Base-by-base conservation (phyloP, 768 basidiomycete species). In the Russula foetens region DNA sequence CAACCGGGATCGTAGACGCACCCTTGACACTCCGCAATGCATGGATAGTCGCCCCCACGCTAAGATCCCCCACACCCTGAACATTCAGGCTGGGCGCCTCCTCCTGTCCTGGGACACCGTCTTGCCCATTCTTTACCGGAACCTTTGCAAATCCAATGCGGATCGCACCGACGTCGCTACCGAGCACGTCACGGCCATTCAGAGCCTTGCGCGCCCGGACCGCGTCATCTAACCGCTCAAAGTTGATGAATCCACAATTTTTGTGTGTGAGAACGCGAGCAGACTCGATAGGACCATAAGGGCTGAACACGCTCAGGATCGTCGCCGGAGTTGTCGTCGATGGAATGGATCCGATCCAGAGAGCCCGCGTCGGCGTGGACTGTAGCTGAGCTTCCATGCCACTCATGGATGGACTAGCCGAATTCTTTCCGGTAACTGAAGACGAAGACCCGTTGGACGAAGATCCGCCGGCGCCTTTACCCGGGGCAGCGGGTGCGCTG, bases 271-370 rank as follows among this genome's bases (percentile, higher is more conserved):
- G 77, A 15, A 98, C 94, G 61, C 97, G 78, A 9, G 96, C 97
- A 52, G 91, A 95, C 75, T 99, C 97, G 64, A 99, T 98, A 3
- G 95, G 92, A 0, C 97, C 97, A 69, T 92, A 99, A 21, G 95
- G 93, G 67, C 93, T 93, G 71, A 99, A 99, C 44, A 99, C 91
- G 67, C 92, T 94, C 53, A 98, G 74, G 65, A 99, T 90, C 2
- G 92, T 95, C 2, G 91, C 90, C 8, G 97, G 92, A 6, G 93
- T 97, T 12, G 96, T 98, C 3, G 90, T 90, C 3, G 89, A 89
- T 11, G 97, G 97, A 68, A 99, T 97, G 45, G 91, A 93, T 6
- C 97, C 97, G 68, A 99, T 91, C 96, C 97, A 99, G 23, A 98
- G 80, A 1, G 96, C 96, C 59, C 97, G 79, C 1, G 97, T 98